Evolutionary conservation across 78 protist species (phyloP).

Genomic region (Emiliania huxleyi): DNA sequence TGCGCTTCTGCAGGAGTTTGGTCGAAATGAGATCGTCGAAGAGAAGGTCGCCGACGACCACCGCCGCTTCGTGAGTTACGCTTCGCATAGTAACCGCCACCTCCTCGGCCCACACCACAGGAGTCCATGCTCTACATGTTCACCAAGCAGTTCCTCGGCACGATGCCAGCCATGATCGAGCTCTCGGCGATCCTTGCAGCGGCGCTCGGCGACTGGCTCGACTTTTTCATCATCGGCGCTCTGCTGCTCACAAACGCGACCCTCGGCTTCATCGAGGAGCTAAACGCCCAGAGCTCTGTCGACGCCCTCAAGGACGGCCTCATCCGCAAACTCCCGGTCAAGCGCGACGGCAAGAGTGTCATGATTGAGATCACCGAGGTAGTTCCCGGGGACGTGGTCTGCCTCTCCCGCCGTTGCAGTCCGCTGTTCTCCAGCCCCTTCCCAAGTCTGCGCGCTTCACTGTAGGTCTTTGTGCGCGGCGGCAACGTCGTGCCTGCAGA

Average conservation of each 20-base stretch:
- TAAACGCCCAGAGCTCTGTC: constrained; percentile 82
- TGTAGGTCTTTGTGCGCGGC: neutral
- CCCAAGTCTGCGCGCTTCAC: no score
- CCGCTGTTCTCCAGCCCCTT: no score
- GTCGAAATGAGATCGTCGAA: neutral
- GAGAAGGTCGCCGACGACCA: no score
- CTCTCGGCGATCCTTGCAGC: neutral
- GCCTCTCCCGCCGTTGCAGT: no score
- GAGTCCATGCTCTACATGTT: neutral
- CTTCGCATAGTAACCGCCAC: no score
- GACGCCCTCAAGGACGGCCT: constrained; percentile 78
- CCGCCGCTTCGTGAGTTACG: no score
- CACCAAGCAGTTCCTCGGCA: neutral
- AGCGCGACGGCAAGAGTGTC: neutral
- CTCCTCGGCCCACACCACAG: no score
- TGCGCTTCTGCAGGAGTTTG: no score
- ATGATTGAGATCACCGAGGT: no score
- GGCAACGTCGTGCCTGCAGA: constrained; percentile 34
- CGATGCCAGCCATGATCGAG: constrained; percentile 4
- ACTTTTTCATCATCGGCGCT: neutral
- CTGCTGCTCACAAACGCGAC: neutral
- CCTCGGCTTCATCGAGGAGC: constrained; percentile 53
- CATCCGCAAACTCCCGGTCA: constrained; percentile 25
- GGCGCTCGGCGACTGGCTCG: neutral
- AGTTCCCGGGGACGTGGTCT: constrained; percentile 47